Evolutionary conservation across 148 eudicot species (phyloP).

Genomic region (Oxyria digyna): DNA sequence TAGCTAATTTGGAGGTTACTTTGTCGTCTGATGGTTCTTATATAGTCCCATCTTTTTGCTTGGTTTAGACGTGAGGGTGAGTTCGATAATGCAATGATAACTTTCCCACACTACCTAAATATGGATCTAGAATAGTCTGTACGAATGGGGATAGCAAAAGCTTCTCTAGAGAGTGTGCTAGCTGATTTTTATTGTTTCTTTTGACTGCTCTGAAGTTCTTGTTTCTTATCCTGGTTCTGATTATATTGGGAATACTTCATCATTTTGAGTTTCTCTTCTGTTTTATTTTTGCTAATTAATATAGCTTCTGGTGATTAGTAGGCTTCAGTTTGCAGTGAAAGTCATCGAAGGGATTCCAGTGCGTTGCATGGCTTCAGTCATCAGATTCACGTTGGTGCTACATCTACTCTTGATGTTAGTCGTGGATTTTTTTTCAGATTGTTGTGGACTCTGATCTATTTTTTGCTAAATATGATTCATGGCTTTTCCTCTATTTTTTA

Average conservation of each 20-base stretch:
- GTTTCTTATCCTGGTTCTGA: not conserved
- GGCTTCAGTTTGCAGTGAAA: conserved; percentile 48
- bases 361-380: conserved; percentile 26
- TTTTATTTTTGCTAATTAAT: conserved; percentile 7
- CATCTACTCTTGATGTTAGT: conserved; percentile 55
- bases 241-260: not conserved
- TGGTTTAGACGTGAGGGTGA: no score
- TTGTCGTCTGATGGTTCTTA: no score
- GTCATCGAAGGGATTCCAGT: conserved; percentile 24
- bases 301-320: conserved; percentile 56
- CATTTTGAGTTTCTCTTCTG: not conserved
- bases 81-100: no score
- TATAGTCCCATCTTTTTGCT: no score
- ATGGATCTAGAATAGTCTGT: not conserved
- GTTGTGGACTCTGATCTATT: not conserved
- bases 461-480: not conserved
- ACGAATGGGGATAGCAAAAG: not conserved
- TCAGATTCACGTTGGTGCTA: conserved; percentile 41
- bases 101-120: not conserved
- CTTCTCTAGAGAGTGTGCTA: not conserved
- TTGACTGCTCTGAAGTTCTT: not conserved
- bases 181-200: not conserved
- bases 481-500: not conserved
- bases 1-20: no score
- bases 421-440: conserved; percentile 9